Evolutionary conservation across 805 yeast genomes (phyloP).

Genomic region (Monosporozyma aerobia): DNA sequence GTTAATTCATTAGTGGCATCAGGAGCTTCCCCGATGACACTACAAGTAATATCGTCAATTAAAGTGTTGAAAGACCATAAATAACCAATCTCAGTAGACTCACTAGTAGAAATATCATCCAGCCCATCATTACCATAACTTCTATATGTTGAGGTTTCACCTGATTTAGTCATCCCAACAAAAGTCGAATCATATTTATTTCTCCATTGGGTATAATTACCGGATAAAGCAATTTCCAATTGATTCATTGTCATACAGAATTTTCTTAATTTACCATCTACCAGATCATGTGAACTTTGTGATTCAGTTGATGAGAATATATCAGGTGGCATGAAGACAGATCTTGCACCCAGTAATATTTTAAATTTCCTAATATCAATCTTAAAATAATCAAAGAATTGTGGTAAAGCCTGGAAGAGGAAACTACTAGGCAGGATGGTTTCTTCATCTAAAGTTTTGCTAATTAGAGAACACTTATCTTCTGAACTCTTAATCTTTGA

Average conservation of each 20-base stretch:
- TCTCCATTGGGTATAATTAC: slow-evolving; percentile 22
- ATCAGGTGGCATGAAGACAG: slow-evolving; percentile 35
- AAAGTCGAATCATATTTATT: slow-evolving; percentile 13
- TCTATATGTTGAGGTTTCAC: slow-evolving; percentile 8
- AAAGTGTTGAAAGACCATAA: slow-evolving; percentile 21
- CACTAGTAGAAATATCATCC: slow-evolving; percentile 22
- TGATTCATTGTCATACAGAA: slow-evolving; percentile 22
- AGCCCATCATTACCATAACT: slow-evolving; percentile 10
- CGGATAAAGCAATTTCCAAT: slow-evolving; percentile 18
- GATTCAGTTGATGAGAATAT: slow-evolving; percentile 27
- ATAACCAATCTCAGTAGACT: slow-evolving; percentile 28
- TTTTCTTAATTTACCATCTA: slow-evolving; percentile 33
- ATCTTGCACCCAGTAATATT: slow-evolving; percentile 34
- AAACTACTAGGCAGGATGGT: slow-evolving; percentile 9
- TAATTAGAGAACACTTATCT: slow-evolving; percentile 12
- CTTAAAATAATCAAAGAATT: slow-evolving; percentile 25
- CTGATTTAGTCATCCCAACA: slow-evolving; percentile 15
- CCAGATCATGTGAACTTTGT: slow-evolving; percentile 33
- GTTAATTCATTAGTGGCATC: slow-evolving; percentile 19
- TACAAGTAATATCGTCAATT: slow-evolving; percentile 19
- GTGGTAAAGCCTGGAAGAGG: slow-evolving; percentile 28
- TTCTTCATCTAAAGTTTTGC: slow-evolving; percentile 3
- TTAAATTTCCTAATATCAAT: slow-evolving; percentile 19
- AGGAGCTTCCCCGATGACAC: slow-evolving; percentile 28
- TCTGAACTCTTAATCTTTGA: slow-evolving; percentile 12